These are phyloP conservation scores for Zychaea mexicana DNA, from an alignment of 371 early-diverging fungal species.

Conservation along the genomic window DNA sequence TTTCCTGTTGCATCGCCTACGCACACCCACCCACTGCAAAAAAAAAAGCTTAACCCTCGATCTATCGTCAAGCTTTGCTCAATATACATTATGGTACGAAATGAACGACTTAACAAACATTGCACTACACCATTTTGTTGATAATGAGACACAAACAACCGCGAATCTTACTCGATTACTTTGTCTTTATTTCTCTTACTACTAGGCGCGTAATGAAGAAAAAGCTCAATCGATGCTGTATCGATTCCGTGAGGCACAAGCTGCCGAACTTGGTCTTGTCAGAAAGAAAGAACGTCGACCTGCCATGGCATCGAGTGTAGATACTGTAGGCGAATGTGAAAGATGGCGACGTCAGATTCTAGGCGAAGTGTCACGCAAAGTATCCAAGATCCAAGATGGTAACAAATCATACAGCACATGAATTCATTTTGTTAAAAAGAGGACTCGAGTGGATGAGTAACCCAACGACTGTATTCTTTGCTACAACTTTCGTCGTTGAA, in stretches of 20 bases:
- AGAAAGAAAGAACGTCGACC: constrained; percentile 70
- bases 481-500: background rate
- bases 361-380: constrained; percentile 84
- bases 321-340: constrained; percentile 78
- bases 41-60: too few relatives aligned
- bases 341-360: constrained; percentile 90
- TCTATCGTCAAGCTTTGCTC: too few relatives aligned
- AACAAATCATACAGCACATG: constrained; percentile 17
- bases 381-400: constrained; percentile 92
- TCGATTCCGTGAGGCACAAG: constrained; percentile 94
- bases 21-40: too few relatives aligned
- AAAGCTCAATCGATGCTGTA: constrained; percentile 98
- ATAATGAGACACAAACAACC: background rate
- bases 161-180: too few relatives aligned
- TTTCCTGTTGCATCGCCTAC: too few relatives aligned
- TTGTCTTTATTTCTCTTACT: too few relatives aligned
- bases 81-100: too few relatives aligned
- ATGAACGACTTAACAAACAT: too few relatives aligned
- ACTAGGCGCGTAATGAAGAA: constrained; percentile 94
- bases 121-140: too few relatives aligned
- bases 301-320: constrained; percentile 69
- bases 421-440: background rate
- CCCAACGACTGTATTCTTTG: too few relatives aligned
- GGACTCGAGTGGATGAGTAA: too few relatives aligned
- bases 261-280: constrained; percentile 79